These are phyloP conservation scores for Eucalyptus paniculata DNA, from an alignment of 345 rosid genomes.

Conservation along the genomic window DNA sequence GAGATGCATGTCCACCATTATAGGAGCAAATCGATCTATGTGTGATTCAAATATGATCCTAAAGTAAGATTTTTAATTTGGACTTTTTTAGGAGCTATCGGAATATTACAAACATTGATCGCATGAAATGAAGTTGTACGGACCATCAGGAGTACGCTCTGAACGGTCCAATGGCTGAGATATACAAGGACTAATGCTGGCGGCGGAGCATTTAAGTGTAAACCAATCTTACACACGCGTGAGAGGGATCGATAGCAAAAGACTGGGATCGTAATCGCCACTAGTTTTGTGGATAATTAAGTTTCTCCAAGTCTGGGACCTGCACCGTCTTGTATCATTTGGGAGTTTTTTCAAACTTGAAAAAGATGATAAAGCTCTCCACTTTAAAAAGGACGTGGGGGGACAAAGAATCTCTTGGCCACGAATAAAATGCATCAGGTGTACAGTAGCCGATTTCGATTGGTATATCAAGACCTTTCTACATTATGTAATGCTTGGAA, in stretches of 20 bases:
- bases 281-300: neutral
- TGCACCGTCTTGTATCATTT: neutral
- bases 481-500: neutral
- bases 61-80: neutral
- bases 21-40: neutral
- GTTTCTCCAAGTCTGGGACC: neutral
- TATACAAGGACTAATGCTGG: neutral
- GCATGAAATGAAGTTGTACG: neutral
- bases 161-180: neutral
- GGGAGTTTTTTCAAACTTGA: neutral
- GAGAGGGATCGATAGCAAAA: neutral
- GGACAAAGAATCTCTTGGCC: neutral
- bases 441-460: neutral
- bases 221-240: neutral
- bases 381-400: neutral
- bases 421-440: neutral
- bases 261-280: neutral
- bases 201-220: neutral
- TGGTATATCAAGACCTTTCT: neutral
- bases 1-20: neutral
- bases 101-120: neutral
- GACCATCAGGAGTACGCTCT: neutral
- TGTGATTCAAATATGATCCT: neutral
- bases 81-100: neutral
- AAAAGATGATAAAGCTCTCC: neutral